Base-by-base conservation (phyloP, 495 filamentous ascomycete species). In the Arthonia radiata region DNA sequence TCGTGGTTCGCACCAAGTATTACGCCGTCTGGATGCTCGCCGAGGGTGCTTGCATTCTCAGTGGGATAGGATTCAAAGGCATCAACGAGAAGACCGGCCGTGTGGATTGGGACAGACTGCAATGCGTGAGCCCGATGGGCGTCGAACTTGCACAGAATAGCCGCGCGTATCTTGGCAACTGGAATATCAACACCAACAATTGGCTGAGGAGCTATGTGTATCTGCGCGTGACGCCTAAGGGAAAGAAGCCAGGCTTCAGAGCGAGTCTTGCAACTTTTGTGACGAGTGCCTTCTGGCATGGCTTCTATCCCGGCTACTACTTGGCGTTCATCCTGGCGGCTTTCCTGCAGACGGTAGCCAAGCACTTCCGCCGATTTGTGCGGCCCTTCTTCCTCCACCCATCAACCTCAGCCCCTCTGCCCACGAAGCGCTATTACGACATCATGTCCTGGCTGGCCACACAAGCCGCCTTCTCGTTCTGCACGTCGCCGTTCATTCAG, bases 131-230 rank as follows among this genome's bases (percentile, higher is more conserved):
- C 32, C 76, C 83, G 0, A 65, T 66, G 58, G 59, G 60, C 5
- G 65, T 94, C 12, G 86, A 97, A 49, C 53, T 59, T 1, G 89
- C 89, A 1, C 80, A 93, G 47, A 97, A 94, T 43, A 71, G 74
- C 9, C 65, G 79, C 24, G 81, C 61, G 3, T 94, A 81, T 36
- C 57, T 97, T 6, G 83, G 71, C 26, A 70, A 59, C 42, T 97
- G 86, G 86, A 97, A 97, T 49, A 86, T 89, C 57, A 97, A 97
- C 48, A 94, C 86, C 11, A 97, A 92, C 47, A 67, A 77, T 38
- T 97, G 86, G 86, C 52, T 97, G 30, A 68, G 83, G 18, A 91
- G 94, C 44, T 94, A 91, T 41, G 56, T 97, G 33, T 97, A 94
- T 42, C 57, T 97, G 22, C 72, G 86, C 11, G 89, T 97, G 2